Percentiles rank a stretch among this genome's conserved stretches.
These are phyloP conservation scores for Reticulascus tulasneorum DNA, from an alignment of 2,329 filamentous ascomycete species.

Conservation along the genomic window DNA sequence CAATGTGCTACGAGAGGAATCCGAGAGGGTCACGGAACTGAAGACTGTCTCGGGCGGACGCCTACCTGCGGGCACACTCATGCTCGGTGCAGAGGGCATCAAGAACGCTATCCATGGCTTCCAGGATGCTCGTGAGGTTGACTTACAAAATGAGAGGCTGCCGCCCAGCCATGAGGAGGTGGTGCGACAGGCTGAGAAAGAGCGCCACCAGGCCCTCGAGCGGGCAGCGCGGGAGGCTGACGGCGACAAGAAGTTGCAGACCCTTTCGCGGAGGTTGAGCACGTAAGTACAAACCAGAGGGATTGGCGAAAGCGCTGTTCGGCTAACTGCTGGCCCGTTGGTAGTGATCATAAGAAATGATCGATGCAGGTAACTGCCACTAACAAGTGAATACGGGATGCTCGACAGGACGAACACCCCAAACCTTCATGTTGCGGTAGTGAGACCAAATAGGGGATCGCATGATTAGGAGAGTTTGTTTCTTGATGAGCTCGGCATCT, in stretches of 20 bases:
- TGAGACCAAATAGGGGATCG: too few species aligned
- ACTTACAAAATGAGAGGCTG: constrained; percentile 91
- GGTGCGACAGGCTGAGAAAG: constrained; percentile 74
- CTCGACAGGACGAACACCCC: too few species aligned
- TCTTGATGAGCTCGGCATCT: too few species aligned
- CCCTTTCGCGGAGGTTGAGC: constrained; percentile 86
- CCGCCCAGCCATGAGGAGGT: constrained; percentile 94
- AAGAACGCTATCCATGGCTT: constrained; percentile 97
- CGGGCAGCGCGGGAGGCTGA: constrained; percentile 85
- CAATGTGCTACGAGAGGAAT: constrained; percentile 96
- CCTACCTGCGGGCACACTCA: constrained; percentile 89
- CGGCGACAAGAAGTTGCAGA: constrained; percentile 83
- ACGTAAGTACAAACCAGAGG: too few species aligned
- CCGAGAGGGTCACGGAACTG: constrained; percentile 92
- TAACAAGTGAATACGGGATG: too few species aligned
- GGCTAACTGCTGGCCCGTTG: too few species aligned
- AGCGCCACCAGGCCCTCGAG: constrained; percentile 77
- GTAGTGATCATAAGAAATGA: too few species aligned
- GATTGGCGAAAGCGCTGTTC: too few species aligned
- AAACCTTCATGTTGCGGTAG: too few species aligned
- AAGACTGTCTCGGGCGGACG: constrained; percentile 94
- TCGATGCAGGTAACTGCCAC: too few species aligned
- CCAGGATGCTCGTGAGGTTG: constrained; percentile 94
- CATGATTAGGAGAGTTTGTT: too few species aligned
- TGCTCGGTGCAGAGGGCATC: constrained; percentile 97